Evolutionary conservation across 2,329 filamentous ascomycete species (phyloP).

Genomic region (Cercospora zeina): DNA sequence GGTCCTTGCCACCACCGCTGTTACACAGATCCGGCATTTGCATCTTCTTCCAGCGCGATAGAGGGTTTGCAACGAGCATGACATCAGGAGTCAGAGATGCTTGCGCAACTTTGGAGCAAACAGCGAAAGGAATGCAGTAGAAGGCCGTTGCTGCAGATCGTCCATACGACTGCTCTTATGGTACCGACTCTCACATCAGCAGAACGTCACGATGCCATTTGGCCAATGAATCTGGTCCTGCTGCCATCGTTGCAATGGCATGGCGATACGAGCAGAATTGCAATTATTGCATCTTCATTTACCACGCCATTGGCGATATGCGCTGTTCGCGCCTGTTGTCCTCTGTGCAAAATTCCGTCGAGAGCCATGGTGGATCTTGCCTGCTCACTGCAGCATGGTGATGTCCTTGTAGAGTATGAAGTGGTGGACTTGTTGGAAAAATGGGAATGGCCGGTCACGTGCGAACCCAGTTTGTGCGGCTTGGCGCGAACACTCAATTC

Average conservation of each 20-base stretch:
- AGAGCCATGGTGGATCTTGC: neutral
- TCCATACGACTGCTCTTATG: too few species aligned
- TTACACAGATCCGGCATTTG: neutral
- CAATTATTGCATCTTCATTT: neutral
- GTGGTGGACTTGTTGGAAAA: neutral
- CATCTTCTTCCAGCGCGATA: neutral
- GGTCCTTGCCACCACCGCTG: neutral
- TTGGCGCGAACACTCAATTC: conserved; percentile 7
- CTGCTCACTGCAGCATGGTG: neutral
- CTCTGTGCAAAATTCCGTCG: neutral
- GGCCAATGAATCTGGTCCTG: neutral
- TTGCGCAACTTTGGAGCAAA: neutral
- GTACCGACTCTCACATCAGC: neutral
- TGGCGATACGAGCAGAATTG: neutral
- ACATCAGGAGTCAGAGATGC: neutral
- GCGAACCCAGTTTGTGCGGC: conserved; percentile 3
- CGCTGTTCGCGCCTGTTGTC: neutral
- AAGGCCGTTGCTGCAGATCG: neutral
- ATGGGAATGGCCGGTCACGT: neutral
- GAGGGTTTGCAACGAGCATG: neutral
- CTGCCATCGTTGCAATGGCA: neutral
- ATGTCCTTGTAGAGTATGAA: neutral
- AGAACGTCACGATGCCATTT: neutral
- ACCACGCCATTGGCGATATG: neutral
- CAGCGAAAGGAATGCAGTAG: neutral